Evolutionary conservation across 495 filamentous ascomycete genomes (phyloP).

Genomic region (Xylaria venustula): DNA sequence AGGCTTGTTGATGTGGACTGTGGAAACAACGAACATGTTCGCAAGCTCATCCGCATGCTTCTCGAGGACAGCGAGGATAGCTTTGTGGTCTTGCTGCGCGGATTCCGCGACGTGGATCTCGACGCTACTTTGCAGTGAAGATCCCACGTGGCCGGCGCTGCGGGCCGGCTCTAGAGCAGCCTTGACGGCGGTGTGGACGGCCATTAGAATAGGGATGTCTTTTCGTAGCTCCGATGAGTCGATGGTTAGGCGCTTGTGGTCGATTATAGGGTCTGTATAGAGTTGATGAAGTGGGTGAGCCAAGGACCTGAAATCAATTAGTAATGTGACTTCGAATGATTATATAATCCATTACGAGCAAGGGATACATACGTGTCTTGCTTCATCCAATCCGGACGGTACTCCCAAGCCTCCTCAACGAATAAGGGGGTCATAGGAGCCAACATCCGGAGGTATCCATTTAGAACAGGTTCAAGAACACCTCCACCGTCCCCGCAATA

Average conservation of each 20-base stretch:
- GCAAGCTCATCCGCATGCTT: constrained; percentile 64
- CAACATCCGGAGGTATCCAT: constrained; percentile 70
- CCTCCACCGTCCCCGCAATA: constrained; percentile 73
- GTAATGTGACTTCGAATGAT: neutral
- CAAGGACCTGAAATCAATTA: constrained; percentile 13
- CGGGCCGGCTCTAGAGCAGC: constrained; percentile 66
- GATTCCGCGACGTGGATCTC: constrained; percentile 42
- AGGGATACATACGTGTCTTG: constrained; percentile 30
- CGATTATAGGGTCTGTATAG: constrained; percentile 39
- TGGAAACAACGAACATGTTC: constrained; percentile 74
- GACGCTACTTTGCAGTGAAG: constrained; percentile 70
- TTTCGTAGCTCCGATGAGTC: constrained; percentile 32
- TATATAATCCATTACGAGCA: neutral
- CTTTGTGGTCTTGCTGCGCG: neutral
- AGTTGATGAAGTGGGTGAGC: constrained; percentile 42
- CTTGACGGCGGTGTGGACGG: constrained; percentile 63
- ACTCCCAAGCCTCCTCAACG: constrained; percentile 84
- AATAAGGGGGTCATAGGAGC: constrained; percentile 80
- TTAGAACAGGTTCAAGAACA: constrained; percentile 68
- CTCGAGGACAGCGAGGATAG: constrained; percentile 40
- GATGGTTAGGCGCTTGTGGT: constrained; percentile 26
- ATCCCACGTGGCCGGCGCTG: constrained; percentile 63
- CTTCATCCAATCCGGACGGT: constrained; percentile 64
- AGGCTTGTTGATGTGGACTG: constrained; percentile 48
- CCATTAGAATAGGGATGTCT: constrained; percentile 59